Conservation (phyloP, 1,284 basidiomycete species). For the Waitea zeae region DNA sequence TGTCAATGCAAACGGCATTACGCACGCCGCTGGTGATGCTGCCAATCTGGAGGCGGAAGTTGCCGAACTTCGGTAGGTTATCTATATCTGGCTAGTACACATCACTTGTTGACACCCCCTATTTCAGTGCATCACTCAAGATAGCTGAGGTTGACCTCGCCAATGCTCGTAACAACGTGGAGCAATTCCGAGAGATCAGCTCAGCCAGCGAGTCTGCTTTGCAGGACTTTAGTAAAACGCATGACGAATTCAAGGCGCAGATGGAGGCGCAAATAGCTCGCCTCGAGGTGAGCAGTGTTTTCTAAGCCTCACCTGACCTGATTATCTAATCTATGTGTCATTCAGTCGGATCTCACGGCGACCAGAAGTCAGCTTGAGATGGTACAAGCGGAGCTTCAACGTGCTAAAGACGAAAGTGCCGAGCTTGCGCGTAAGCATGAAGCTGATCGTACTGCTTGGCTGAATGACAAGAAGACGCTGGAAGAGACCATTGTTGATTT, state of each 20-base stretch:
- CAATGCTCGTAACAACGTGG: conserved; percentile 51
- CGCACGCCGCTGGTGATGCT: conserved; percentile 21
- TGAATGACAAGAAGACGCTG: conserved; percentile 61
- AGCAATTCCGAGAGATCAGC: conserved; percentile 75
- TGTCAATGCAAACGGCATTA: conserved; percentile 14
- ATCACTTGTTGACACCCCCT: conserved; percentile 4
- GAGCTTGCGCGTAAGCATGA: conserved; percentile 51
- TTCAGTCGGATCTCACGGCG: conserved; percentile 47
- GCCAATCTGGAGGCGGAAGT: conserved; percentile 71
- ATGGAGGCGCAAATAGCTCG: conserved; percentile 48
- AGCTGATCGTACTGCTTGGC: conserved; percentile 47
- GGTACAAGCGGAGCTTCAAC: conserved; percentile 37
- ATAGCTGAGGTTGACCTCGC: conserved; percentile 59
- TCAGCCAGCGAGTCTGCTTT: conserved; percentile 69
- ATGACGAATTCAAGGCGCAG: conserved; percentile 62
- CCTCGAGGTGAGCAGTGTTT: conserved; percentile 34
- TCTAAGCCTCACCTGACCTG: conserved; percentile 2
- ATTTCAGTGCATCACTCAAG: conserved; percentile 48
- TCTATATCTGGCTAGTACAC: not conserved
- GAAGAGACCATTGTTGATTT: conserved; percentile 67
- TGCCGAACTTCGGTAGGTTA: conserved; percentile 59
- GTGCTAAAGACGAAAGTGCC: conserved; percentile 29
- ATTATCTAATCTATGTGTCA: conserved; percentile 2
- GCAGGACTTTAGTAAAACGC: conserved; percentile 46
- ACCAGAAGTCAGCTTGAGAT: conserved; percentile 44